Conservation (phyloP, 2,329 filamentous ascomycete species). For the Botryotinia calthae region DNA sequence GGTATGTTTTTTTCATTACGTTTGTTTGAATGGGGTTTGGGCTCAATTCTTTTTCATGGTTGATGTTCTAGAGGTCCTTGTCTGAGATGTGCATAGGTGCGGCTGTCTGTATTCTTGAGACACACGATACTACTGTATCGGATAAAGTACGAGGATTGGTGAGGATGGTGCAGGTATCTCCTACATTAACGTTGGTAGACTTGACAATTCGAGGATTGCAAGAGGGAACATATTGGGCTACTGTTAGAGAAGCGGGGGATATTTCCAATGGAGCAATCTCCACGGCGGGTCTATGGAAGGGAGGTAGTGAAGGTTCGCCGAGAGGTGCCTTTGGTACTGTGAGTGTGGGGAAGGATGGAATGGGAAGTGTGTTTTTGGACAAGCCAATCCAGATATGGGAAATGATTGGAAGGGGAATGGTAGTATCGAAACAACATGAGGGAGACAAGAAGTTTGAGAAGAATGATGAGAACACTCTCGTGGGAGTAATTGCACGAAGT, state of each 20-base stretch:
- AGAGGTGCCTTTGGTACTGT: constrained; percentile 71
- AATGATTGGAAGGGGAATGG: constrained; percentile 88
- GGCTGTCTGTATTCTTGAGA: constrained; percentile 94
- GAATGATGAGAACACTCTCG: constrained; percentile 81
- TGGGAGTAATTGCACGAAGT: constrained; percentile 91
- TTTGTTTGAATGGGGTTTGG: constrained; percentile 15
- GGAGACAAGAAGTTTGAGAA: constrained; percentile 56
- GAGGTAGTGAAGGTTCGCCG: constrained; percentile 41
- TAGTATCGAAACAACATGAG: constrained; percentile 68
- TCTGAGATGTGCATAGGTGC: constrained; percentile 51
- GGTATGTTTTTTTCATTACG: constrained; percentile 55
- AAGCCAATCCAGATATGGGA: constrained; percentile 89
- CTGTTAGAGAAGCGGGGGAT: constrained; percentile 81
- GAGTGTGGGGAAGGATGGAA: constrained; percentile 70
- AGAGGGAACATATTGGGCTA: constrained; percentile 79
- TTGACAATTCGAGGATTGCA: constrained; percentile 79
- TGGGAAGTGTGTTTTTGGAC: constrained; percentile 78
- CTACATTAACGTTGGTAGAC: constrained; percentile 78
- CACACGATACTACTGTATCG: constrained; percentile 58
- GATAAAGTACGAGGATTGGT: constrained; percentile 80
- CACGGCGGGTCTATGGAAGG: constrained; percentile 76
- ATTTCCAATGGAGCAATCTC: constrained; percentile 80
- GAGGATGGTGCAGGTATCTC: constrained; percentile 87
- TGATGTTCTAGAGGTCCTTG: background rate
- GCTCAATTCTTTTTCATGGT: background rate